These are phyloP conservation scores for Lactarius hengduanensis DNA, from an alignment of 768 basidiomycete species.

Conservation along the genomic window DNA sequence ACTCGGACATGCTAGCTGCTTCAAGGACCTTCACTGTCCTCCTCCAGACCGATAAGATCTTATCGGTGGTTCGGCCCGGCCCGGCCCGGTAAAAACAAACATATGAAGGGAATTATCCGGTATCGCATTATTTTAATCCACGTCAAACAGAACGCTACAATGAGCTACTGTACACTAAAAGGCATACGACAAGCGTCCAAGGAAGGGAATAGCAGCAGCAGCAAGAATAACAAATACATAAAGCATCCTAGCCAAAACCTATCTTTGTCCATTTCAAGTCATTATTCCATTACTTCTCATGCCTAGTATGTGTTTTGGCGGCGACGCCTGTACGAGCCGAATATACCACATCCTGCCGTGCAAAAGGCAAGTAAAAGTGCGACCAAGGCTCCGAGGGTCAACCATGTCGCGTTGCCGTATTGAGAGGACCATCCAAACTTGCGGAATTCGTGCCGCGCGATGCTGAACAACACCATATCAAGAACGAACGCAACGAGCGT, in stretches of 20 bases:
- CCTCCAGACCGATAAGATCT: background rate
- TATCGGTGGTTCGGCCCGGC: background rate
- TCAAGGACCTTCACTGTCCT: no score
- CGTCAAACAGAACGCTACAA: no score
- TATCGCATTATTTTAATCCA: background rate
- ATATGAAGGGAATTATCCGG: background rate
- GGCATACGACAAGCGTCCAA: background rate
- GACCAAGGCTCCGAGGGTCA: conserved; percentile 71
- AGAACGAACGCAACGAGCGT: conserved; percentile 70
- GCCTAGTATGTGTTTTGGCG: conserved; percentile 32
- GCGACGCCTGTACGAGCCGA: conserved; percentile 57
- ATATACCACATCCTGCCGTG: conserved; percentile 61
- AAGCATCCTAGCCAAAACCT: background rate
- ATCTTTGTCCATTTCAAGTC: conserved; percentile 9
- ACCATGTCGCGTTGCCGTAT: conserved; percentile 82
- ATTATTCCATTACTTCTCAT: background rate
- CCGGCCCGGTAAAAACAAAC: background rate
- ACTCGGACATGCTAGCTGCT: background rate
- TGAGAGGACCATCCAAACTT: conserved; percentile 47
- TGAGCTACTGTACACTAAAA: background rate
- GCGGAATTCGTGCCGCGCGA: conserved; percentile 59
- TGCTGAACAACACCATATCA: conserved; percentile 79
- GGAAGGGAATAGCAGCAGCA: background rate
- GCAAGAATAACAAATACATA: conserved; percentile 6
- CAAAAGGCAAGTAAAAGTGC: conserved; percentile 68